phyloP scores from a whole-genome alignment of 257 asterid genomes.

The Solanum verrucosum region DNA sequence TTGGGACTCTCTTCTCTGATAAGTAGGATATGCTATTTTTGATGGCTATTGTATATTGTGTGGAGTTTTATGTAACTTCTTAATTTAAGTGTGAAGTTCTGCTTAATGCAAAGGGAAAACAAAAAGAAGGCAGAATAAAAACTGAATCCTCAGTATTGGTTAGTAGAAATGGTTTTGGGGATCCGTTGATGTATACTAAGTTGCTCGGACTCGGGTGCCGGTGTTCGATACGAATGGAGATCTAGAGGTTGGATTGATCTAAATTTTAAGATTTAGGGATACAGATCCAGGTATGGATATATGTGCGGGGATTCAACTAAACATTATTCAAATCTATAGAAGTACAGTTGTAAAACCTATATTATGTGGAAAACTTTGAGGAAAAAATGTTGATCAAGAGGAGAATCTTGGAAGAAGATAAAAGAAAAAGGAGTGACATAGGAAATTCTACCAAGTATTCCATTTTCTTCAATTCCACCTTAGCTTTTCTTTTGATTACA shows the following conservation, averaged over 20 bases:
- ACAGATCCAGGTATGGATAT: not conserved
- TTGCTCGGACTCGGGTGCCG: not conserved
- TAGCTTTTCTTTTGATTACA: not conserved
- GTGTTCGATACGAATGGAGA: not conserved
- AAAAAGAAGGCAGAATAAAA: not conserved
- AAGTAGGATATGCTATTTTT: not conserved
- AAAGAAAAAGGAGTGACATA: not conserved
- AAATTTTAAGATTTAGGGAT: not conserved
- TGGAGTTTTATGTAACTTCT: not conserved
- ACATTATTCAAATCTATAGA: not conserved
- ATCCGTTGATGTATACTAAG: not conserved
- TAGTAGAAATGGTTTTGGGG: not conserved
- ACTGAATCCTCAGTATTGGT: not conserved
- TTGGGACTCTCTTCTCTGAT: not conserved
- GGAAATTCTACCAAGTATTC: not conserved
- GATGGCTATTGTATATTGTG: not conserved
- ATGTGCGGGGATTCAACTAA: not conserved
- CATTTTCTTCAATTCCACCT: not conserved
- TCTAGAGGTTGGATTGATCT: not conserved
- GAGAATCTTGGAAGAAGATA: not conserved
- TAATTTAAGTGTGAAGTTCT: not conserved
- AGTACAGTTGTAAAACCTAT: not conserved
- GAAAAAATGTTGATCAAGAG: too few relatives aligned
- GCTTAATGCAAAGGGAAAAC: not conserved
- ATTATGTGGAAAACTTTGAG: not conserved